A percentile compares a stretch with the other conserved stretches of the same genome.
Conservation (phyloP, 306 rosid genomes). For the Trifolium fragiferum region DNA sequence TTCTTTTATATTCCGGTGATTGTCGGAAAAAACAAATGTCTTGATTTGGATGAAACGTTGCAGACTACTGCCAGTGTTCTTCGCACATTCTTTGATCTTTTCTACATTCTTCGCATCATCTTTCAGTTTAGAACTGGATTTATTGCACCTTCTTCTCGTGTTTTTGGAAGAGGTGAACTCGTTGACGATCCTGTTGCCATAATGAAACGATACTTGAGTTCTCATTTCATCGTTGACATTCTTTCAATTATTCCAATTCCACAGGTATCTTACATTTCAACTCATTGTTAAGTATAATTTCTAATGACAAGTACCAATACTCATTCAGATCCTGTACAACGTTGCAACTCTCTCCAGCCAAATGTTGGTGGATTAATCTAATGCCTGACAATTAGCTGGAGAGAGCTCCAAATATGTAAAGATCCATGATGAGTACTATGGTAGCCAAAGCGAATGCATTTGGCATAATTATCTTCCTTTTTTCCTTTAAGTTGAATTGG, state of each 20-base stretch:
- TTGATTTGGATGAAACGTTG: conserved; percentile 46
- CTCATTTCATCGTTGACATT: conserved; percentile 76
- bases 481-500: neutral
- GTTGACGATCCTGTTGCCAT: conserved; percentile 63
- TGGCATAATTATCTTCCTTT: neutral
- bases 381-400: neutral
- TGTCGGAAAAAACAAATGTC: conserved; percentile 29
- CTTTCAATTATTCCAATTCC: conserved; percentile 87
- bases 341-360: neutral
- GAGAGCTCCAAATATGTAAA: neutral
- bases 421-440: neutral
- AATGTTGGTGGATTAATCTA: neutral
- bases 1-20: conserved; percentile 78
- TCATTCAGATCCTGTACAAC: neutral
- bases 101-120: conserved; percentile 70
- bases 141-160: conserved; percentile 78
- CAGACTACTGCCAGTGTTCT: conserved; percentile 65
- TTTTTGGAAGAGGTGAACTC: conserved; percentile 85
- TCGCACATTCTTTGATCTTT: conserved; percentile 77
- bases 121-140: conserved; percentile 82
- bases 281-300: conserved; percentile 4
- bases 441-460: conserved; percentile 11
- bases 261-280: conserved; percentile 60
- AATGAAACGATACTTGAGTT: conserved; percentile 68
- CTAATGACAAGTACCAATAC: neutral